Evolutionary conservation across 331 rosid species (phyloP).

Genomic region (Malus hybrid): DNA sequence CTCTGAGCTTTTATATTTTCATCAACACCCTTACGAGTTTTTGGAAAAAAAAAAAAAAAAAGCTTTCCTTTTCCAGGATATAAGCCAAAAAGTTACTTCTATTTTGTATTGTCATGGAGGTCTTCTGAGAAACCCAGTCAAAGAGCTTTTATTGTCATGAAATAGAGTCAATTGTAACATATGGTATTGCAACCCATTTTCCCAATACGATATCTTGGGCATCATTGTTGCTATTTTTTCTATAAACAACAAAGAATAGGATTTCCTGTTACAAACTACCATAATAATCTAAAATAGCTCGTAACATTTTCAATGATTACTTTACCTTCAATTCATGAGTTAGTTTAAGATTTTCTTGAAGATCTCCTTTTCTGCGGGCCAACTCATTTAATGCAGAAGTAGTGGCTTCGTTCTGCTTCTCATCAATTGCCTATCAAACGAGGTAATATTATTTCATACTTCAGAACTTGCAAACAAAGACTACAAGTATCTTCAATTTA

Average conservation of each 20-base stretch:
- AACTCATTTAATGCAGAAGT: conserved; percentile 72
- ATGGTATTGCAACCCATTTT: background rate
- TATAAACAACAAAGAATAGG: background rate
- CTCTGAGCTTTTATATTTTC: background rate
- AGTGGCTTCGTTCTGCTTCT: conserved; percentile 76
- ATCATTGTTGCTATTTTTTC: background rate
- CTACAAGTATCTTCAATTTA: background rate
- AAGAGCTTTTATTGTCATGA: background rate
- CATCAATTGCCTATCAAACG: conserved; percentile 66
- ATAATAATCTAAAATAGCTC: background rate
- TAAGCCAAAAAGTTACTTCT: background rate
- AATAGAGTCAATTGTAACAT: background rate
- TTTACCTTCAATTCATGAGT: conserved; percentile 76
- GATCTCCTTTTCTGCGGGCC: conserved; percentile 72
- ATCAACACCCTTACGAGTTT: background rate
- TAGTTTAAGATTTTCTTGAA: conserved; percentile 79
- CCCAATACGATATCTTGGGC: background rate
- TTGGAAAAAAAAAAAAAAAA: background rate
- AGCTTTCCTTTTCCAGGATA: background rate
- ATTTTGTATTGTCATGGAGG: background rate
- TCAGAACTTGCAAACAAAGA: background rate
- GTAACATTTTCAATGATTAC: background rate
- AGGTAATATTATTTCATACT: background rate
- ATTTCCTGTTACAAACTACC: background rate
- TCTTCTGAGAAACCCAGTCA: background rate